Evolutionary conservation across 441 rosid species (phyloP), one percentile per base, ranked within the genome.

Genomic region (Monsonia emarginata): DNA sequence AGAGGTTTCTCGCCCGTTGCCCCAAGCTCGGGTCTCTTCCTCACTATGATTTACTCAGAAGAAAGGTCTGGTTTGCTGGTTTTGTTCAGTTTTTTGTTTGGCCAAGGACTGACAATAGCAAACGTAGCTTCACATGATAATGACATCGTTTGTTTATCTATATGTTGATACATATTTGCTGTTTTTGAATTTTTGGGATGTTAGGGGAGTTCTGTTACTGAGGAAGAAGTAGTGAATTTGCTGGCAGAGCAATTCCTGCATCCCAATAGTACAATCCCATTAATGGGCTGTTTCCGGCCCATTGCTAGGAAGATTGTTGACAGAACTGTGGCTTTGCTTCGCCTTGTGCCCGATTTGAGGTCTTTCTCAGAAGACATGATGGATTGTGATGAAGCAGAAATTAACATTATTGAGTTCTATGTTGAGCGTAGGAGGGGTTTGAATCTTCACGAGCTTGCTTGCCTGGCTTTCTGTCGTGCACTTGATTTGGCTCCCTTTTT

Each of bases 401-500:
- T 80, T 75, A 80, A 77, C 77, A 72, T 91, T 61, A 61, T 91
- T 24, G 88, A 88, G 74, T 75, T 74, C 56, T 86, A 78, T 62
- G 78, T 73, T 71, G 80, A 65, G 66, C 79, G 76, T 72, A 89
- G 87, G 67, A 82, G 72, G 80, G 87, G 85, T 61, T 69, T 94
- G 79, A 75, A 79, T 72, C 94, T 94, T 74, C 97, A 94, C 3
- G 97, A 91, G 84, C 82, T 89, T 65, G 86, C 90, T 78, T 91
- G 96, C 81, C 75, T 94, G 69, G 97, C 96, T 24, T 85, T 94
- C 54, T 79, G 89, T 72, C 96, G 91, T n/a, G 86, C 91, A 65
- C 83, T 91, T 74, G 92, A 88, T 79, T 80, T 91, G 72, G 88
- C 86, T 74, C 78, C 82, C 61, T 84, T 81, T 70, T 80, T 91